Evolutionary conservation across 768 basidiomycete species (phyloP).

Genomic region (Tubosaeta sp.): DNA sequence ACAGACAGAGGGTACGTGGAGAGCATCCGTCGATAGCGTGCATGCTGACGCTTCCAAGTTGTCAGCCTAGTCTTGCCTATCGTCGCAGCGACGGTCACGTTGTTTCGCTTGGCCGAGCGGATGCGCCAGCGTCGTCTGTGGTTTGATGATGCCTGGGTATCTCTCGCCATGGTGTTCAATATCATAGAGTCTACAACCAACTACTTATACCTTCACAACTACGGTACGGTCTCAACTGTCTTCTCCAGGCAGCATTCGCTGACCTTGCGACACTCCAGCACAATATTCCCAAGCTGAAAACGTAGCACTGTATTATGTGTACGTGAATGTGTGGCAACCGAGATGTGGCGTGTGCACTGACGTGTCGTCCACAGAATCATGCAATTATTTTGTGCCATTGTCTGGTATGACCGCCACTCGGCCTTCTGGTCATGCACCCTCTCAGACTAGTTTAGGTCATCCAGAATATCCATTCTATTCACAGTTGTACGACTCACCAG

Average conservation of each 20-base stretch:
- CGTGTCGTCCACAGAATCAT: neutral
- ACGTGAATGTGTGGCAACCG: neutral
- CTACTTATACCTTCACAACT: conserved; percentile 1
- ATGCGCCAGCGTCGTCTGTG: conserved; percentile 1
- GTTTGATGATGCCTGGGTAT: conserved; percentile 1
- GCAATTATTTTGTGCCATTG: conserved; percentile 2
- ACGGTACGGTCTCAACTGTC: neutral
- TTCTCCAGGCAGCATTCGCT: neutral
- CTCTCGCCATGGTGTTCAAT: neutral
- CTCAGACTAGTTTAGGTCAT: neutral
- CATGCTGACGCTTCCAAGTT: neutral
- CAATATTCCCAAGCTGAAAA: neutral
- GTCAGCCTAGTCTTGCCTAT: neutral
- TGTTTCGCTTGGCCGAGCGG: conserved; percentile 2
- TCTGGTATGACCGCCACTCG: neutral
- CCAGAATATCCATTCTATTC: conserved; percentile 1
- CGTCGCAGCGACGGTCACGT: neutral
- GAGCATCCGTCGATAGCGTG: too few species aligned
- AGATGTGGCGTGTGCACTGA: neutral
- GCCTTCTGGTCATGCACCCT: neutral
- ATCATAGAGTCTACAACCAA: neutral
- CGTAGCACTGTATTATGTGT: conserved; percentile 2
- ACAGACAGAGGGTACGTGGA: neutral
- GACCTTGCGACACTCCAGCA: neutral
- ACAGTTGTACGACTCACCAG: neutral